Evolutionary conservation across 2,329 filamentous ascomycete genomes (phyloP).

Genomic region (Didymella lethalis): DNA sequence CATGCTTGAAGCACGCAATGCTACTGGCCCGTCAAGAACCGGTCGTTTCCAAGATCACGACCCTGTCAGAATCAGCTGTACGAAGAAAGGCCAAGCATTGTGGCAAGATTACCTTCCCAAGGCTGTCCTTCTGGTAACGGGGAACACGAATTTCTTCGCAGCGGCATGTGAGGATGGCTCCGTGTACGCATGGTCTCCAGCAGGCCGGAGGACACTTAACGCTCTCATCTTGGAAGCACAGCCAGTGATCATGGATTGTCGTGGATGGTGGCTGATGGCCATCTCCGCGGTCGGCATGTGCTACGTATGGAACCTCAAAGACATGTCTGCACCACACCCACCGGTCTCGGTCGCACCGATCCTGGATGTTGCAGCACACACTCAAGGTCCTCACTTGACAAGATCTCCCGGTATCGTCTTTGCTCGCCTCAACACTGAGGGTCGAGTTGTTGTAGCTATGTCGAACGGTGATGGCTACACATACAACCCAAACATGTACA

Average conservation of each 20-base stretch:
- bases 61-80: slow-evolving; percentile 82
- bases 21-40: slow-evolving; percentile 66
- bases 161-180: slow-evolving; percentile 93
- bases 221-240: slow-evolving; percentile 89
- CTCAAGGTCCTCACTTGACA: slow-evolving; percentile 79
- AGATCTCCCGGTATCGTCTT: slow-evolving; percentile 86
- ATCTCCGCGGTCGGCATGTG: slow-evolving; percentile 88
- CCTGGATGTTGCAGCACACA: slow-evolving; percentile 83
- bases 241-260: slow-evolving; percentile 90
- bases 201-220: slow-evolving; percentile 84
- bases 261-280: slow-evolving; percentile 87
- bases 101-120: slow-evolving; percentile 96
- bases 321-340: slow-evolving; percentile 83
- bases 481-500: slow-evolving; percentile 84
- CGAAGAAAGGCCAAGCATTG: slow-evolving; percentile 78
- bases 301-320: slow-evolving; percentile 92
- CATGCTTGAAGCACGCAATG: slow-evolving; percentile 89
- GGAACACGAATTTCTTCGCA: slow-evolving; percentile 89
- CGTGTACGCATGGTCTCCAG: slow-evolving; percentile 89
- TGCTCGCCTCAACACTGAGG: slow-evolving; percentile 87
- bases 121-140: slow-evolving; percentile 87
- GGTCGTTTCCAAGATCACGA: slow-evolving; percentile 73
- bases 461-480: slow-evolving; percentile 94
- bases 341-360: slow-evolving; percentile 89
- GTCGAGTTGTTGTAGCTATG: slow-evolving; percentile 85